Percentiles rank a stretch among this genome's conserved stretches.
phyloP scores from a whole-genome alignment of 2,329 filamentous ascomycete genomes.

The Monosporascus cannonballus region DNA sequence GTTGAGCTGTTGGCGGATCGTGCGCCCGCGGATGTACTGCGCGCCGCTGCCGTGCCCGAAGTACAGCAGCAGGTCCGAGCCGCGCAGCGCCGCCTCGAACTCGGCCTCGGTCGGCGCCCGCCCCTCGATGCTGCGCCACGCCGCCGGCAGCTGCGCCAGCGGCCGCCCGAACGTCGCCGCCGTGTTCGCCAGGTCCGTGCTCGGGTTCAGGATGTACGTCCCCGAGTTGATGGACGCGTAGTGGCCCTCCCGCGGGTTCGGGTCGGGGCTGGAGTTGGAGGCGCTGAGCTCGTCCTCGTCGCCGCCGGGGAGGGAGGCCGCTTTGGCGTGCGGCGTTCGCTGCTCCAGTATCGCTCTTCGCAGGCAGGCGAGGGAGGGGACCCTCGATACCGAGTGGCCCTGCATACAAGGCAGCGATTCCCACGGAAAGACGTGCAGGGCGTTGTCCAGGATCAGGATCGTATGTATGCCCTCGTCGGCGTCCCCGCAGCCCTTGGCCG shows the following conservation, averaged over 20 bases:
- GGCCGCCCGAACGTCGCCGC: slow-evolving; percentile 66
- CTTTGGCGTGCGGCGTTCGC: slow-evolving; percentile 9
- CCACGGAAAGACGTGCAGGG: slow-evolving; percentile 89
- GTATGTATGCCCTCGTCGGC: slow-evolving; percentile 57
- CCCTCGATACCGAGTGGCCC: slow-evolving; percentile 71
- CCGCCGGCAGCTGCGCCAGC: slow-evolving; percentile 57
- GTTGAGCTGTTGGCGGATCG: slow-evolving; percentile 61
- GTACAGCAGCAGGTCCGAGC: slow-evolving; percentile 74
- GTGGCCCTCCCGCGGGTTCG: slow-evolving; percentile 38
- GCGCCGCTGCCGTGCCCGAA: slow-evolving; percentile 94
- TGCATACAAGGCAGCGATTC: slow-evolving; percentile 87
- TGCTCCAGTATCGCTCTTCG: slow-evolving; percentile 65
- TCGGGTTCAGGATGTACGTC: slow-evolving; percentile 85
- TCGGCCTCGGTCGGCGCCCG: slow-evolving; percentile 70
- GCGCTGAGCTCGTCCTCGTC: slow-evolving; percentile 6
- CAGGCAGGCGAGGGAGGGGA: slow-evolving; percentile 80
- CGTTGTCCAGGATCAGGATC: slow-evolving; percentile 85
- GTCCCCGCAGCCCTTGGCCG: slow-evolving; percentile 32
- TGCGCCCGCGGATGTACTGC: slow-evolving; percentile 85
- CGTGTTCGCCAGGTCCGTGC: slow-evolving; percentile 74
- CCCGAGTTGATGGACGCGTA: slow-evolving; percentile 51
- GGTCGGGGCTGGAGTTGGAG: slow-evolving; percentile 9
- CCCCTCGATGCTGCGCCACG: slow-evolving; percentile 66
- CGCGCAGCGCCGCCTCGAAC: slow-evolving; percentile 61
- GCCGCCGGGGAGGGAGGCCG: slow-evolving; percentile 4